These are phyloP conservation scores for Ramaria rubella DNA, from an alignment of 768 basidiomycete genomes.

Conservation along the genomic window DNA sequence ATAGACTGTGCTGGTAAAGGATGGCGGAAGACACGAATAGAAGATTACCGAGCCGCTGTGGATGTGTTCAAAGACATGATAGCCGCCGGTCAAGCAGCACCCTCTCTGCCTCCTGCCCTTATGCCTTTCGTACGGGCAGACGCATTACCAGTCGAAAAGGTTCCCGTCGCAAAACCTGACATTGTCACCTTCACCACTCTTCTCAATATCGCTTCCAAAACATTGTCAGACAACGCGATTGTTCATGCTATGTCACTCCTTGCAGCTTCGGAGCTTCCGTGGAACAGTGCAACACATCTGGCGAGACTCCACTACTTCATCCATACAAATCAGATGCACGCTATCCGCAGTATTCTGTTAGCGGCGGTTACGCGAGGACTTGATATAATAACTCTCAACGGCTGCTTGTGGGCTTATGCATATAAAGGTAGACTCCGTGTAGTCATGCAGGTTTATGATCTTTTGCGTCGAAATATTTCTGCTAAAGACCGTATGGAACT, in stretches of 20 bases:
- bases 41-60: conserved; percentile 56
- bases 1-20: conserved; percentile 63
- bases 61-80: conserved; percentile 57
- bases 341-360: conserved; percentile 48
- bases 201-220: conserved; percentile 54
- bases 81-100: neutral
- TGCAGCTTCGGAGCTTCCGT: conserved; percentile 43
- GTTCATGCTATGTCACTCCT: conserved; percentile 50
- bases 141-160: neutral
- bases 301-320: conserved; percentile 52
- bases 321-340: conserved; percentile 38
- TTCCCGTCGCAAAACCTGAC: conserved; percentile 40
- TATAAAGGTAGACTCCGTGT: conserved; percentile 45
- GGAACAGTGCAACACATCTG: conserved; percentile 59
- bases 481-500: conserved; percentile 30
- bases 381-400: conserved; percentile 52
- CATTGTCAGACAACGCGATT: conserved; percentile 36
- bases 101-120: conserved; percentile 29
- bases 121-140: neutral
- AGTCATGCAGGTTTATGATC: conserved; percentile 54
- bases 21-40: conserved; percentile 48
- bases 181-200: conserved; percentile 66
- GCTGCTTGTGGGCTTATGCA: conserved; percentile 64
- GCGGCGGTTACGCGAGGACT: conserved; percentile 51
- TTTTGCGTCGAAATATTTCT: conserved; percentile 48